Evolutionary conservation across 1,284 basidiomycete genomes (phyloP), one percentile per base, ranked within the genome.

Genomic region (Trametes hirsuta): DNA sequence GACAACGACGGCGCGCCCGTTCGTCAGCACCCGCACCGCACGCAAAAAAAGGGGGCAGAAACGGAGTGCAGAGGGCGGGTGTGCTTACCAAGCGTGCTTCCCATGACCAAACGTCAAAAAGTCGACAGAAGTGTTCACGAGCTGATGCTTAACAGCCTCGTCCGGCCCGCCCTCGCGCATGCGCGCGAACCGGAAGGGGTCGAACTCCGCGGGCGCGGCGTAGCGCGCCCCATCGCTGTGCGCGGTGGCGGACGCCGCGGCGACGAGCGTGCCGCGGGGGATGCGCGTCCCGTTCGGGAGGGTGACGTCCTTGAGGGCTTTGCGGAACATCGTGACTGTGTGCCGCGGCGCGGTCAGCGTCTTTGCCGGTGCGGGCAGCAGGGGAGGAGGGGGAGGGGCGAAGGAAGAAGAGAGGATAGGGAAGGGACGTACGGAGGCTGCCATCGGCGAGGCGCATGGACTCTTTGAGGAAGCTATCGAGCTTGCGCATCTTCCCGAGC

Each of bases 161-260:
- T 66, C 68, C 11, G 54, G 61, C 10, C 66, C 63, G 35, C 66
- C 67, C 37, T 74, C 71, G 53, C 78, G 73, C 64, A 79, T 64
- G 34, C 79, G 76, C 24, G 77, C 72, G 69, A 83, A 85, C 22
- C 82, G 76, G 64, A 81, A 81, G 0, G 80, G 73, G 59, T 81
- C 65, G 65, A 81, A 84, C 12, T 66, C 70, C 18, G 71, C 55
- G 6, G 80, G 73, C 44, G 79, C 70, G 14, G 72, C 66, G 64
- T 83, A 83, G 39, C 75, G 66, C 24, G 74, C 65, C 35, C 77
- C 73, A 64, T 83, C 76, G 58, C 62, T 69, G 66, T 83, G 81
- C 24, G 77, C 72, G 1, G 76, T 73, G n/a, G 69, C 69, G 56
- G 79, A 70, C 47, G 81, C 78, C 2, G 78, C 74, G 3, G 75